A percentile compares a stretch with the other conserved stretches of the same genome.
These are phyloP conservation scores for Citrus cavaleriei DNA, from an alignment of 345 rosid species.

Conservation along the genomic window DNA sequence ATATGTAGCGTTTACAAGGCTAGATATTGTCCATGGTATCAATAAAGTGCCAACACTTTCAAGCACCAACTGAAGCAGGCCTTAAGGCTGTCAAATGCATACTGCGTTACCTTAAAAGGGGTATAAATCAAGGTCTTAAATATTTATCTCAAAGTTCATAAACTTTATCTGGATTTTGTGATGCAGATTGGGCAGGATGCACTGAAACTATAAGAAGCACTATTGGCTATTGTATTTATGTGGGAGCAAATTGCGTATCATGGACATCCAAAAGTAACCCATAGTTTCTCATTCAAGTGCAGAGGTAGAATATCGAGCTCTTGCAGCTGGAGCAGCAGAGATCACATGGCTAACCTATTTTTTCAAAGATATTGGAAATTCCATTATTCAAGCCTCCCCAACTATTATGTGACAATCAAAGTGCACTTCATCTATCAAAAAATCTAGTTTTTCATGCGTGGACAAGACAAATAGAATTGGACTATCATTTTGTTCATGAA, in stretches of 20 bases:
- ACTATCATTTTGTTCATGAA: no score
- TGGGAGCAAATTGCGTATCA: not conserved
- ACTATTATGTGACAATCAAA: not conserved
- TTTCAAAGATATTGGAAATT: not conserved
- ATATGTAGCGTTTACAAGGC: no score
- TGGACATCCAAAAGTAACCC: not conserved
- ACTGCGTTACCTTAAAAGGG: no score
- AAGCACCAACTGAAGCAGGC: no score
- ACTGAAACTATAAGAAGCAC: not conserved
- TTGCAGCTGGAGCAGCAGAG: rapidly evolving
- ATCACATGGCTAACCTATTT: not conserved
- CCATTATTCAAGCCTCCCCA: not conserved
- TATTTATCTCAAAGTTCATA: not conserved
- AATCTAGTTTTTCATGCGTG: no score
- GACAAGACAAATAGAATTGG: no score
- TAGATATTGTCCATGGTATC: no score
- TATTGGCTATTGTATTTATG: not conserved
- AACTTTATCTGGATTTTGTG: not conserved
- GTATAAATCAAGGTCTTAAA: no score
- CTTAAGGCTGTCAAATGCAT: no score
- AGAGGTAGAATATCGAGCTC: not conserved
- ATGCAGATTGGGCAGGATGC: not conserved
- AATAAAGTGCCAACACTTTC: no score
- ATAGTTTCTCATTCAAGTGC: not conserved
- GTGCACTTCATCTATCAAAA: not conserved